Evolutionary conservation across 768 basidiomycete genomes (phyloP).

Genomic region (Russula emetica): DNA sequence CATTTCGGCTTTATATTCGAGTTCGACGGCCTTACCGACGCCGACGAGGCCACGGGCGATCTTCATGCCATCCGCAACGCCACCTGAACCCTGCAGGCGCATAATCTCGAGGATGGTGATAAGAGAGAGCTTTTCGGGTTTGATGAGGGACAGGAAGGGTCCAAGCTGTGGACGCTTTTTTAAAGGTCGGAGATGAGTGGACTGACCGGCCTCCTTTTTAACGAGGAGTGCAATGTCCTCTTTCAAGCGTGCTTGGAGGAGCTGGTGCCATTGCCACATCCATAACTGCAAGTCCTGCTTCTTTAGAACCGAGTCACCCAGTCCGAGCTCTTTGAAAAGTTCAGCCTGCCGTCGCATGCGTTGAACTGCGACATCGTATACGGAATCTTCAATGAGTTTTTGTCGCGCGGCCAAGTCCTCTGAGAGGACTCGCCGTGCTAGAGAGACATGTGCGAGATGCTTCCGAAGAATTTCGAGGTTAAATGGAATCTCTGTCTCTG

Average conservation of each 20-base stretch:
- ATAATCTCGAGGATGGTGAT: conserved; percentile 88
- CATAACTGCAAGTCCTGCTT: conserved; percentile 56
- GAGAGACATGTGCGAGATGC: conserved; percentile 58
- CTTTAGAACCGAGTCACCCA: conserved; percentile 45
- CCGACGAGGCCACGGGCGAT: conserved; percentile 74
- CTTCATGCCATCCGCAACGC: conserved; percentile 84
- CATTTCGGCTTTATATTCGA: conserved; percentile 84
- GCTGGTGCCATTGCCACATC: conserved; percentile 86
- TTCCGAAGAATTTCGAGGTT: conserved; percentile 68
- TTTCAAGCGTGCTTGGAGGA: conserved; percentile 49
- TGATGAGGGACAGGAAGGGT: conserved; percentile 73
- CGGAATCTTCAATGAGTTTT: conserved; percentile 77
- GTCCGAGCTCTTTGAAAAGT: conserved; percentile 52
- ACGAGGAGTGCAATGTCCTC: conserved; percentile 48
- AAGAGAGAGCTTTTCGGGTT: conserved; percentile 74
- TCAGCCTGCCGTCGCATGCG: conserved; percentile 63
- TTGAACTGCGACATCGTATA: conserved; percentile 76
- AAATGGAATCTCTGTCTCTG: conserved; percentile 51
- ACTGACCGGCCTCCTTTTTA: conserved; percentile 34
- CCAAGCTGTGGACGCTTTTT: too few relatives aligned
- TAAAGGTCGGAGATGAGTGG: too few relatives aligned
- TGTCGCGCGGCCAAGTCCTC: conserved; percentile 72
- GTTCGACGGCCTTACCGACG: conserved; percentile 82
- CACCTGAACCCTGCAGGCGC: conserved; percentile 71
- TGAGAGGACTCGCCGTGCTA: conserved; percentile 59